A percentile compares a stretch with the other conserved stretches of the same genome.
Conservation (phyloP, 176 grass and related monocot species). For the Zea luxurians region DNA sequence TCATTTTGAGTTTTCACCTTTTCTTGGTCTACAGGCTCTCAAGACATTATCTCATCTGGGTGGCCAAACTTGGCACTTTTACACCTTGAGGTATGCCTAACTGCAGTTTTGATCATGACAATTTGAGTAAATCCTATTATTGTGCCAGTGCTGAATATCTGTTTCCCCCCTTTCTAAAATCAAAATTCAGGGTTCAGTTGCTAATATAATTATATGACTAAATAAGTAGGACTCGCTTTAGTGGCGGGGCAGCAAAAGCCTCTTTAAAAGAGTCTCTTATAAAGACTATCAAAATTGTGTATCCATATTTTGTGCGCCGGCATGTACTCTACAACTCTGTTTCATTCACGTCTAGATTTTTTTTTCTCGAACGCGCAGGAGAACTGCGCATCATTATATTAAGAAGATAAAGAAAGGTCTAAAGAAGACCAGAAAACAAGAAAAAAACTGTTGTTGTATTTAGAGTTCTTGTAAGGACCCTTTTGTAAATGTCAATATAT, state of each 20-base stretch:
- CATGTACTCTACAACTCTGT: background rate
- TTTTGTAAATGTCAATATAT: too few relatives aligned
- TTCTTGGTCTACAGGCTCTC: slow-evolving; percentile 44
- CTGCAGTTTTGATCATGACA: background rate
- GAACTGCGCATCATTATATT: too few relatives aligned
- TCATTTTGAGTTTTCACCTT: slow-evolving; percentile 4
- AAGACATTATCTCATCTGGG: slow-evolving; percentile 64
- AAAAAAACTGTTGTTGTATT: too few relatives aligned
- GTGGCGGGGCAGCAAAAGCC: background rate
- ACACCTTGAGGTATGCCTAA: slow-evolving; percentile 60
- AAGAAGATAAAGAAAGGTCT: too few relatives aligned
- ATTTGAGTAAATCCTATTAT: background rate
- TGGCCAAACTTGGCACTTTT: slow-evolving; percentile 71
- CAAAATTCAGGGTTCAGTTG: background rate
- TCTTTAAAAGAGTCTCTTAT: background rate
- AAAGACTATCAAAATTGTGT: background rate
- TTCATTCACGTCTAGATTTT: background rate
- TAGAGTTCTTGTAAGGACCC: too few relatives aligned
- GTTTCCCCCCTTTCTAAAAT: background rate
- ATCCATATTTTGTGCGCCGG: background rate
- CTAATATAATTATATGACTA: background rate
- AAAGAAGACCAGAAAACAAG: too few relatives aligned
- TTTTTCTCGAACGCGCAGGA: too few relatives aligned
- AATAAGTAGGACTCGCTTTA: background rate
- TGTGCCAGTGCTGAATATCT: background rate